phyloP scores from a whole-genome alignment of 176 grass and related monocot species.

The Aegilops sharonensis region DNA sequence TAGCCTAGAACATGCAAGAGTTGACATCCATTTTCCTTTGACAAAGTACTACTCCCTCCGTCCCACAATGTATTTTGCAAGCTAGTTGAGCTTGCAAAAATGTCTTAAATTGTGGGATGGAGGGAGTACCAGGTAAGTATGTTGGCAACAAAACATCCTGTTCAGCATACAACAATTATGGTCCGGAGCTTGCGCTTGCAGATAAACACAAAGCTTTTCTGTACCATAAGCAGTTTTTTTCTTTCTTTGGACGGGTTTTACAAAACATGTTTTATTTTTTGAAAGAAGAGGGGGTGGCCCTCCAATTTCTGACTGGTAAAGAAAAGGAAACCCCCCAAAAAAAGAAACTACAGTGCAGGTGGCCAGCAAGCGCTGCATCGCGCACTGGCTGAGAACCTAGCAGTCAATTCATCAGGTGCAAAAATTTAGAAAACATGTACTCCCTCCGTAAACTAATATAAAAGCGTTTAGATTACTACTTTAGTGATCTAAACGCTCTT shows the following conservation, averaged over 20 bases:
- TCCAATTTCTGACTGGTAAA: background rate
- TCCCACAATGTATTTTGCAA: too few species aligned
- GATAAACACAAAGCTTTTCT: background rate
- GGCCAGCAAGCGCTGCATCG: background rate
- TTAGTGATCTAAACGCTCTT: too few species aligned
- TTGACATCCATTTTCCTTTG: background rate
- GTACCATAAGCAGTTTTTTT: background rate
- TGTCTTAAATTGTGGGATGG: too few species aligned
- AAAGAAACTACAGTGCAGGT: background rate
- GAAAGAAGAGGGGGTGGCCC: background rate
- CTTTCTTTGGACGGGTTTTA: background rate
- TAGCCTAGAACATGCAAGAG: background rate
- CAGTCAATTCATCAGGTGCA: background rate
- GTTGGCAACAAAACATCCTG: background rate
- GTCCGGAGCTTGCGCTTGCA: background rate
- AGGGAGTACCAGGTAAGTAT: background rate
- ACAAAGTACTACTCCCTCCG: background rate
- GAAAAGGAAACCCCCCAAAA: background rate
- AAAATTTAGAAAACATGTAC: background rate
- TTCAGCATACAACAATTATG: conserved; percentile 16
- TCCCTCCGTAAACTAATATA: too few species aligned
- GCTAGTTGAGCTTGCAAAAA: too few species aligned
- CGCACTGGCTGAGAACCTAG: background rate
- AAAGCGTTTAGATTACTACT: too few species aligned
- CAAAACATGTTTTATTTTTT: background rate